Evolutionary conservation across 1,284 basidiomycete species (phyloP), one percentile per base, ranked within the genome.

Genomic region (Marasmius oreades): DNA sequence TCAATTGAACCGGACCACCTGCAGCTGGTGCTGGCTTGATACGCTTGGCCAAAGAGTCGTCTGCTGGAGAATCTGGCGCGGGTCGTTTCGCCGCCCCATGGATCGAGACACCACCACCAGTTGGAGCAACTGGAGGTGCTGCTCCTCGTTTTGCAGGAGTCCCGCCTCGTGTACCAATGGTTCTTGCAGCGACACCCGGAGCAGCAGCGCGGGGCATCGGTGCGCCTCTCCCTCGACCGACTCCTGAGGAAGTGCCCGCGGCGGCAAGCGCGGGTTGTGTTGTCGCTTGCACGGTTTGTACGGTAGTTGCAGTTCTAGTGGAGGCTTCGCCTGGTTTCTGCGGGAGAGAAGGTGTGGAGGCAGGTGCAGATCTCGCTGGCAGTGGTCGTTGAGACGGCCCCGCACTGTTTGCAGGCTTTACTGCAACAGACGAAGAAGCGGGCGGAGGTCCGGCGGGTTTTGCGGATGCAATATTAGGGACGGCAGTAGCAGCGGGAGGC

Each of bases 81-180:
- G 81, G 78, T 20, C 88, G 80, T 63, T 91, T 91, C 11, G 86
- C 85, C 11, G 85, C 86, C 18, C 87, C 87, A 63, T 83, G 79
- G 52, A 89, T 88, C 5, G 80, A 79, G 37, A 88, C 74, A 3
- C 79, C 77, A 11, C 69, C 71, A 3, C 55, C 53, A 11, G 65
- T 57, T 12, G 62, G 53, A 20, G 66, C 59, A 51, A 64, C 59
- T 28, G 70, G 57, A 20, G 73, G 62, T 54, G 61, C 64, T 1
- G 69, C 70, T 23, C 71, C 74, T 7, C 76, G 75, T 12, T 74
- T 71, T 20, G 70, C 65, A 4, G 70, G 68, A 12, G 77, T 76
- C 1, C 74, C 73, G 2, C 77, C 80, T 3, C 76, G 71, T 50
- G 75, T 74, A 18, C 58, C 63, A 20, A 42, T 42, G 2, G 39